Base-by-base conservation (phyloP, 768 basidiomycete genomes). In the Cystofilobasidium capitatum region DNA sequence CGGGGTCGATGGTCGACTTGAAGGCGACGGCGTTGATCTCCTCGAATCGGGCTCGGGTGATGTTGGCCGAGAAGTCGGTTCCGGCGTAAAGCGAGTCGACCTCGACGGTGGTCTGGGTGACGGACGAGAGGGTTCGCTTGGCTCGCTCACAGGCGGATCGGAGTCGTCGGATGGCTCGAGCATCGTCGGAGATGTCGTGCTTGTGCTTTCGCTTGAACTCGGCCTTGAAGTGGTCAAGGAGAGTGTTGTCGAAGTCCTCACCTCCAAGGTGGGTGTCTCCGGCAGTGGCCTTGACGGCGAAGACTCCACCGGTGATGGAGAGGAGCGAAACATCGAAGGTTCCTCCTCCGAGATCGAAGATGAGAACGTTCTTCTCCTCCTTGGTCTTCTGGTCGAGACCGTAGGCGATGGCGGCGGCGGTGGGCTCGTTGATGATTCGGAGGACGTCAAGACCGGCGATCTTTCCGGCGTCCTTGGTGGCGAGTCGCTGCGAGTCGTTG, bases 371-470 rank as follows among this genome's bases (percentile, higher is more conserved):
- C 81, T 91, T 91, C 83, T 98, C 94, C 70, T 84, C 81, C 80
- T 89, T 90, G 76, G 88, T 86, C 81, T 96, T 90, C 76, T 89
- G 88, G 79, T 98, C 96, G 70, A 81, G 79, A 76, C 96, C 96
- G 60, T 73, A 73, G n/a, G 96, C 96, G 73, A 99, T 97, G 76
- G 96, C 96, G 67, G 96, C 96, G 61, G 96, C 96, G 64, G 96
- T 99, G 71, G 96, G 96, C 82, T 99, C 96, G 81, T 99, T 99
- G 83, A 99, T 99, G 83, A 99, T 99, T 81, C 96, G 94, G 80
- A 99, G 90, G 74, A 99, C 92, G 77, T 99, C 93, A 71, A 99
- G 89, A 71, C 96, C 96, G 75, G 96, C 85, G 73, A 99, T 99
- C 73, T 89, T 84, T 79, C 96, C 96, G 71, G 96, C 96, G 79